These are phyloP conservation scores for Rhynchosporium agropyri DNA, from an alignment of 2,329 filamentous ascomycete species.

Conservation along the genomic window DNA sequence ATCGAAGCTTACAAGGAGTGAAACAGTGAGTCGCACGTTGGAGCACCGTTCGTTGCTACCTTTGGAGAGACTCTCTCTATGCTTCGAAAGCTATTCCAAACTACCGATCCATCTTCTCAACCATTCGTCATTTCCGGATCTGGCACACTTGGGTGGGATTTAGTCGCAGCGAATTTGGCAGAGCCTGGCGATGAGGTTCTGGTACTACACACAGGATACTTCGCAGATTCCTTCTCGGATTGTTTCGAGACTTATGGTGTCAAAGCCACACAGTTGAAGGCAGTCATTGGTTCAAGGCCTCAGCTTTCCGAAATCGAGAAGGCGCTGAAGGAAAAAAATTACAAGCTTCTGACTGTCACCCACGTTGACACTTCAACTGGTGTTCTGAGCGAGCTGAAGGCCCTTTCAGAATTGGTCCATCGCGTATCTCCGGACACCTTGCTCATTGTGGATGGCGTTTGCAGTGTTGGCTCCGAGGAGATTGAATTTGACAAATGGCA, in stretches of 20 bases:
- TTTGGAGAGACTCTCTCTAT: slow-evolving; percentile 90
- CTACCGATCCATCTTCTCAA: slow-evolving; percentile 77
- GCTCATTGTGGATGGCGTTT: slow-evolving; percentile 92
- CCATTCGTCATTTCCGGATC: slow-evolving; percentile 94
- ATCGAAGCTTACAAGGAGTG: slow-evolving; percentile 26
- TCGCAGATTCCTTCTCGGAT: slow-evolving; percentile 91
- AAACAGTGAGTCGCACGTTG: slow-evolving; percentile 87
- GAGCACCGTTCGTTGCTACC: slow-evolving; percentile 80
- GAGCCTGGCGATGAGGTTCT: slow-evolving; percentile 89
- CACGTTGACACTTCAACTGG: slow-evolving; percentile 98
- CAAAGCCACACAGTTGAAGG: slow-evolving; percentile 86
- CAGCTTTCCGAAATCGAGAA: slow-evolving; percentile 86
- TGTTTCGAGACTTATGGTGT: slow-evolving; percentile 91
- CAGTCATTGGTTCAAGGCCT: slow-evolving; percentile 83
- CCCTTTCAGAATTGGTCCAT: slow-evolving; percentile 79
- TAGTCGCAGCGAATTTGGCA: slow-evolving; percentile 90
- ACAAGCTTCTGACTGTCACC: slow-evolving; percentile 92
- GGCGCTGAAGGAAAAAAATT: slow-evolving; percentile 85
- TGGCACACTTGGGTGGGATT: slow-evolving; percentile 94
- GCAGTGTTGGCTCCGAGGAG: slow-evolving; percentile 94
- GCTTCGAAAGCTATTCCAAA: slow-evolving; percentile 93
- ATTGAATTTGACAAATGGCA: slow-evolving; percentile 96
- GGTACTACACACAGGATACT: slow-evolving; percentile 95
- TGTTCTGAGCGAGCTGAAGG: slow-evolving; percentile 87
- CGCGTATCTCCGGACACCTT: slow-evolving; percentile 88